phyloP scores from a whole-genome alignment of 192 early-diverging fungal genomes.

The Podila epigama region DNA sequence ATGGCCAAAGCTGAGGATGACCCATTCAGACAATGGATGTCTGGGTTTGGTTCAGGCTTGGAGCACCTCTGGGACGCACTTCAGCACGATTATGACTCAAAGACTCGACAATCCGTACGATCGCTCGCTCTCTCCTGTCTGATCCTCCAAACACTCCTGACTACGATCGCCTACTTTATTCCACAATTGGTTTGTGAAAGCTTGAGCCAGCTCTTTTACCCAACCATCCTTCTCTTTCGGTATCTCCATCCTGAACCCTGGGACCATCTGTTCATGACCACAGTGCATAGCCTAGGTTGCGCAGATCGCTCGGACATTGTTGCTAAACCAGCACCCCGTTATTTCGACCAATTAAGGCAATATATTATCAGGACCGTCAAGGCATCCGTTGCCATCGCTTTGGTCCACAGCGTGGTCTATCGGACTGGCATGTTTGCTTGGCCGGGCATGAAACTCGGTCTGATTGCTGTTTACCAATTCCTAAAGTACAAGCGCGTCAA shows the following conservation, averaged over 20 bases:
- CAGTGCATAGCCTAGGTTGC: constrained; percentile 13
- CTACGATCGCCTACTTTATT: neutral
- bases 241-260: constrained; percentile 17
- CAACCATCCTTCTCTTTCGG: constrained; percentile 14
- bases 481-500: constrained; percentile 6
- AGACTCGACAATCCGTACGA: neutral
- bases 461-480: constrained; percentile 3
- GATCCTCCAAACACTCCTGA: neutral
- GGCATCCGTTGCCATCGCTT: neutral
- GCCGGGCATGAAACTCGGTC: neutral
- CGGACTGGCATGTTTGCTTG: constrained; percentile 5
- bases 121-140: constrained; percentile 13
- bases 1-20: constrained; percentile 1
- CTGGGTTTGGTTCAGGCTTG: constrained; percentile 18
- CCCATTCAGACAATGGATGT: constrained; percentile 16
- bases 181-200: neutral
- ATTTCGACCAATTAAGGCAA: neutral
- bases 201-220: constrained; percentile 12
- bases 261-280: constrained; percentile 29
- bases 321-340: constrained; percentile 10
- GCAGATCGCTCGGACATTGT: constrained; percentile 19
- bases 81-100: constrained; percentile 2
- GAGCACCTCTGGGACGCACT: constrained; percentile 20
- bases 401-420: constrained; percentile 8
- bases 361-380: constrained; percentile 4